Percentiles rank a stretch among this genome's conserved stretches.
These are phyloP conservation scores for Lecanoromycetidae sp. DNA, from an alignment of 2,329 filamentous ascomycete species.

Conservation along the genomic window DNA sequence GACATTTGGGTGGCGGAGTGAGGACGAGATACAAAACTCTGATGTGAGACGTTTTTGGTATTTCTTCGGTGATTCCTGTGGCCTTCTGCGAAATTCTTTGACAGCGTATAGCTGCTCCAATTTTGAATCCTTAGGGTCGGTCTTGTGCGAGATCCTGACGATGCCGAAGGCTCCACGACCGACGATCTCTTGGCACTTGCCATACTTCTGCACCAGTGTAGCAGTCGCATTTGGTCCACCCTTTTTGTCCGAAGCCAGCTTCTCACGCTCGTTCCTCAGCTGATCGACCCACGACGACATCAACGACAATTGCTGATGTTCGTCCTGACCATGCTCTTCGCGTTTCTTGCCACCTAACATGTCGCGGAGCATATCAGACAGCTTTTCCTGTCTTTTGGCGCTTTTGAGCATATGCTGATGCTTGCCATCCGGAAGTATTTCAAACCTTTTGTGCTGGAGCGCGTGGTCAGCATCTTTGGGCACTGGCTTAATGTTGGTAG, in stretches of 20 bases:
- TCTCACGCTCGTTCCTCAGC: slow-evolving; percentile 74
- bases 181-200: slow-evolving; percentile 94
- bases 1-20: slow-evolving; percentile 89
- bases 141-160: slow-evolving; percentile 94
- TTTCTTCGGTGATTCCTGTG: slow-evolving; percentile 90
- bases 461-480: slow-evolving; percentile 21
- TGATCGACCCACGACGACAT: slow-evolving; percentile 96
- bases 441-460: slow-evolving; percentile 34
- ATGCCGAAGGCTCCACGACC: slow-evolving; percentile 95
- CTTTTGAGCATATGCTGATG: slow-evolving; percentile 86
- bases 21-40: slow-evolving; percentile 97
- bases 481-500: slow-evolving; percentile 21
- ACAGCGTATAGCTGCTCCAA: slow-evolving; percentile 89
- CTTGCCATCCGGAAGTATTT: slow-evolving; percentile 50
- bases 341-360: slow-evolving; percentile 75
- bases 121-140: slow-evolving; percentile 62
- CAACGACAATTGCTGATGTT: slow-evolving; percentile 73
- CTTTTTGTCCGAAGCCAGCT: slow-evolving; percentile 61
- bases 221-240: slow-evolving; percentile 60
- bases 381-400: slow-evolving; percentile 83
- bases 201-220: slow-evolving; percentile 89
- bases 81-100: slow-evolving; percentile 91
- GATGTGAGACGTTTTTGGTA: slow-evolving; percentile 96
- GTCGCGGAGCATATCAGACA: slow-evolving; percentile 80
- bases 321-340: slow-evolving; percentile 43